phyloP scores from a whole-genome alignment of 306 rosid species.

The Pyrus communis region DNA sequence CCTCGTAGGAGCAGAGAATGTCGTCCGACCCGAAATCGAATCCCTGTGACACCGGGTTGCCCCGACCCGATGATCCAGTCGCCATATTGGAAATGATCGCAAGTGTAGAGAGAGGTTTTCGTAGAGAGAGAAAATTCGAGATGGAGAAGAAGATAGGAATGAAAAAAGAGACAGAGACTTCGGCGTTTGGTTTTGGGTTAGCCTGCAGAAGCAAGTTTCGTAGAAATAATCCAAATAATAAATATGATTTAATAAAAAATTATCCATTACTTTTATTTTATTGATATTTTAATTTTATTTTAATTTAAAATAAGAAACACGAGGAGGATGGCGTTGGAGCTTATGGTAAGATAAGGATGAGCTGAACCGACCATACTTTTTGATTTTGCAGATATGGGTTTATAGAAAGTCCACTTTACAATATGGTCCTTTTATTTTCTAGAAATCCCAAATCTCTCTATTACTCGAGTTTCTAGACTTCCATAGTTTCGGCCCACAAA shows the following conservation, averaged over 20 bases:
- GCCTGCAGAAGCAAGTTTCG: slow-evolving; percentile 24
- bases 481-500: too few relatives aligned
- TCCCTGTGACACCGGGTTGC: slow-evolving; percentile 49
- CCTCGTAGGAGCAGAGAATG: slow-evolving; percentile 60
- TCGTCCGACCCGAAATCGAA: slow-evolving; percentile 66
- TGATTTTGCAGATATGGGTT: slow-evolving; percentile 6
- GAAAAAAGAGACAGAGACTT: neutral
- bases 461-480: too few relatives aligned
- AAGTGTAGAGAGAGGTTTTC: neutral
- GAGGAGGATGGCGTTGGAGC: slow-evolving; percentile 3
- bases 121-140: neutral
- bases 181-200: neutral
- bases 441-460: neutral
- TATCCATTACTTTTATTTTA: neutral
- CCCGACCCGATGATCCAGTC: slow-evolving; percentile 74
- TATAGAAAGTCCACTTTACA: neutral
- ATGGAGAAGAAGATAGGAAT: neutral
- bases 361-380: slow-evolving; percentile 31
- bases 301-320: neutral
- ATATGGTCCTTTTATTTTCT: neutral
- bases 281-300: neutral
- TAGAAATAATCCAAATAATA: neutral
- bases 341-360: slow-evolving; percentile 26
- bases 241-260: neutral
- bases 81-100: slow-evolving; percentile 48